These are phyloP conservation scores for Yarrowia sp. DNA, from an alignment of 805 yeast genomes.

Conservation along the genomic window DNA sequence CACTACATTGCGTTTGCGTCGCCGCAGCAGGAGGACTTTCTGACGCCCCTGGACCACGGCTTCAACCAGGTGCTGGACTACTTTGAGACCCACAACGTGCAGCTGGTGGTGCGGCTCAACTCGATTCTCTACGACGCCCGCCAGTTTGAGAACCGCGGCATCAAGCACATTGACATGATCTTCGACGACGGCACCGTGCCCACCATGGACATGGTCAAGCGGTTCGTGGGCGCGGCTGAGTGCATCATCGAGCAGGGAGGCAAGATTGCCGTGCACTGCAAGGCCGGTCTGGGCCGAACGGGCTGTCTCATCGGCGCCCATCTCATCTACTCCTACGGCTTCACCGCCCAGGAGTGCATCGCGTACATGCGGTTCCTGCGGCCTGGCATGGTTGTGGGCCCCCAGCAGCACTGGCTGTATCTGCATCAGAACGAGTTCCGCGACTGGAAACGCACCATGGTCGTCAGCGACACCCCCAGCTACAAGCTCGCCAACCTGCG, in stretches of 20 bases:
- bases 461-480: conserved; percentile 68
- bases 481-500: conserved; percentile 51
- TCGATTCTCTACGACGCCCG: conserved; percentile 86
- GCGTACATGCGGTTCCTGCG: conserved; percentile 95
- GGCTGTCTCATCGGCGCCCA: conserved; percentile 98
- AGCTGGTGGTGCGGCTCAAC: conserved; percentile 88
- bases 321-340: conserved; percentile 92
- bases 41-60: conserved; percentile 46
- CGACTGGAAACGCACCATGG: conserved; percentile 95
- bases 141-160: conserved; percentile 82
- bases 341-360: conserved; percentile 95
- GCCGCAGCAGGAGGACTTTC: conserved; percentile 62
- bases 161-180: conserved; percentile 92
- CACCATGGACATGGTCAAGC: conserved; percentile 87
- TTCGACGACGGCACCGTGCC: conserved; percentile 99
- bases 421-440: conserved; percentile 94
- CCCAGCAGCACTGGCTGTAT: conserved; percentile 98
- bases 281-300: conserved; percentile 97
- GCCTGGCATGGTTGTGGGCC: conserved; percentile 99
- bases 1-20: conserved; percentile 98
- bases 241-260: conserved; percentile 85
- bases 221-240: conserved; percentile 94
- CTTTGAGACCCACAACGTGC: conserved; percentile 75
- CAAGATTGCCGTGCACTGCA: conserved; percentile 98
- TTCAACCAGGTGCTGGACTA: conserved; percentile 81